Evolutionary conservation across 2,329 filamentous ascomycete genomes (phyloP).

Genomic region (Fusarium verrucosum): DNA sequence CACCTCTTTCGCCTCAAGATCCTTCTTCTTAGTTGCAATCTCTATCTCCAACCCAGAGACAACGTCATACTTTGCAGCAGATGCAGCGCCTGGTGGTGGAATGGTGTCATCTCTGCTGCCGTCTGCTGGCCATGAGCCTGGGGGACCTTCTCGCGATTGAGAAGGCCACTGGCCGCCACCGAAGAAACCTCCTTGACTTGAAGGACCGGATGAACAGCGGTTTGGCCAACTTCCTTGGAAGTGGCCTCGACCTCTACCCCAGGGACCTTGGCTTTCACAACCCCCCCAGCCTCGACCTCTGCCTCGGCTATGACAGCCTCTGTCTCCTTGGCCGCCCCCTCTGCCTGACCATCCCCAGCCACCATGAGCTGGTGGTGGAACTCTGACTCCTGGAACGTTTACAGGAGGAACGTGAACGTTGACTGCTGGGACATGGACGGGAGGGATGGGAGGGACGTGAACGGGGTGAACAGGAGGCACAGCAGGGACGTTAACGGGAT

Average conservation of each 20-base stretch:
- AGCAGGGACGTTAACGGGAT: too few relatives aligned
- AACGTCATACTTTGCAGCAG: slow-evolving; percentile 50
- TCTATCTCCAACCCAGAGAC: slow-evolving; percentile 50
- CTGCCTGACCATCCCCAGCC: slow-evolving; percentile 19
- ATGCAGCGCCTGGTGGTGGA: slow-evolving; percentile 39
- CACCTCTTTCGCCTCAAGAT: slow-evolving; percentile 41
- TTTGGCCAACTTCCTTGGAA: slow-evolving; percentile 8
- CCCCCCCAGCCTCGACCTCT: slow-evolving; percentile 16
- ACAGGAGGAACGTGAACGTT: slow-evolving; percentile 6
- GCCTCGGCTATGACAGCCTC: not conserved
- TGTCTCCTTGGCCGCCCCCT: slow-evolving; percentile 17
- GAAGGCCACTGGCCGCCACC: slow-evolving; percentile 3
- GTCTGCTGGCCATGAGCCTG: slow-evolving; percentile 52
- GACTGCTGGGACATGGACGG: too few relatives aligned
- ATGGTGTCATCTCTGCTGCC: slow-evolving; percentile 24
- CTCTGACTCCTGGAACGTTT: slow-evolving; percentile 1
- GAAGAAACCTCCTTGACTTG: slow-evolving; percentile 6
- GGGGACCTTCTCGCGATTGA: slow-evolving; percentile 14
- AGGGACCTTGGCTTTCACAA: slow-evolving; percentile 17
- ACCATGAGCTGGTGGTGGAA: slow-evolving; percentile 3
- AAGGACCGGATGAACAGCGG: slow-evolving; percentile 15
- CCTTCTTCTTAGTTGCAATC: slow-evolving; percentile 46
- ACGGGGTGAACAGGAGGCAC: too few relatives aligned
- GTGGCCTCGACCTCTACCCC: slow-evolving; percentile 12
- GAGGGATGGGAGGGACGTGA: too few relatives aligned